phyloP scores from a whole-genome alignment of 1,284 basidiomycete genomes.

The Ustilago xerochloae region DNA sequence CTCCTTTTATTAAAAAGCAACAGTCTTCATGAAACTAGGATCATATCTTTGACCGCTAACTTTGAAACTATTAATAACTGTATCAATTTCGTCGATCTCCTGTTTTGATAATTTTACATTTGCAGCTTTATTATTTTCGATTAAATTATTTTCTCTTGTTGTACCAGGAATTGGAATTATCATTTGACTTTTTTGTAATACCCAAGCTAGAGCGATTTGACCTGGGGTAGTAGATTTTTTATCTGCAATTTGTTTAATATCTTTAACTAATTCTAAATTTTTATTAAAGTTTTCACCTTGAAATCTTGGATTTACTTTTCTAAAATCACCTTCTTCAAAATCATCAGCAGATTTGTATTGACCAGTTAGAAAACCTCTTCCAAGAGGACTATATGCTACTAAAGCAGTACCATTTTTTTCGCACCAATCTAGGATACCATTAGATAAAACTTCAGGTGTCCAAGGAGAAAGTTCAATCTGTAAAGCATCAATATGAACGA shows the following conservation, averaged over 20 bases:
- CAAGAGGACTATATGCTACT: conserved; percentile 54
- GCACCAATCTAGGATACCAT: conserved; percentile 58
- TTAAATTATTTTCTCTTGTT: conserved; percentile 48
- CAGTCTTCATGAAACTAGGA: conserved; percentile 10
- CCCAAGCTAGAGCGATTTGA: conserved; percentile 56
- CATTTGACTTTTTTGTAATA: conserved; percentile 23
- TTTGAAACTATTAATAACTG: conserved; percentile 54
- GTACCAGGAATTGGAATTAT: conserved; percentile 52
- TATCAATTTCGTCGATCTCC: conserved; percentile 50
- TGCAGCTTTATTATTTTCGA: conserved; percentile 48
- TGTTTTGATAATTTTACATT: conserved; percentile 26
- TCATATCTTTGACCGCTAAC: conserved; percentile 43
- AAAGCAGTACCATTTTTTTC: conserved; percentile 39
- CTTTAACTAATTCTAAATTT: conserved; percentile 50
- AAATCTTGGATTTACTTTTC: conserved; percentile 51
- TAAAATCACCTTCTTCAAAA: conserved; percentile 49
- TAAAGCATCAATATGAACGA: conserved; percentile 69
- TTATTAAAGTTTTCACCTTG: conserved; percentile 48
- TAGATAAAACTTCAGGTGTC: conserved; percentile 58
- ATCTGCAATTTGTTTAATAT: conserved; percentile 47
- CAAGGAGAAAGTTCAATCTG: conserved; percentile 72
- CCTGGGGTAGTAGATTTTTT: conserved; percentile 52
- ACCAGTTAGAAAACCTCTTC: conserved; percentile 54
- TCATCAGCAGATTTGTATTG: conserved; percentile 35
- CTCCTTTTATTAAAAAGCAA: conserved; percentile 30